Conservation (phyloP, 306 rosid species). For the Senna siamea region DNA sequence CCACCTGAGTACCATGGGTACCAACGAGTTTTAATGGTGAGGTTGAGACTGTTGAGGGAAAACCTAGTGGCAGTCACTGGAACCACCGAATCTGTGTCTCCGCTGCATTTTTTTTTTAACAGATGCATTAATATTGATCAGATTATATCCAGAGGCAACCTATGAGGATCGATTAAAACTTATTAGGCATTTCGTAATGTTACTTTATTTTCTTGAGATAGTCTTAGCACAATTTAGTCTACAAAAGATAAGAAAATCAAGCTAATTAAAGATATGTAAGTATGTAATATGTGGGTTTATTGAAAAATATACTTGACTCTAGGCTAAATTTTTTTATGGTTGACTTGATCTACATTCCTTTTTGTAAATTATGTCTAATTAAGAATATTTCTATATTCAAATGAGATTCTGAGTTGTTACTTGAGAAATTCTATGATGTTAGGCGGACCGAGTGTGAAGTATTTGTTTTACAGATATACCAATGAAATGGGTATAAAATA, state of each 20-base stretch:
- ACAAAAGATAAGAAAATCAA: no score
- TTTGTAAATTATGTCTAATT: no score
- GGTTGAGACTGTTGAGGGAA: constrained; percentile 65
- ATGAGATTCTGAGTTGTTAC: not conserved
- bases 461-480: no score
- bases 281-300: no score
- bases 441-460: not conserved
- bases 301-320: no score
- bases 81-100: constrained; percentile 76
- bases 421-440: not conserved
- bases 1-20: constrained; percentile 65
- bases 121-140: not conserved
- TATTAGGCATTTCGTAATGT: not conserved
- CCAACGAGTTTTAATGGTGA: constrained; percentile 58
- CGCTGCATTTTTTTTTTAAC: constrained; percentile 46
- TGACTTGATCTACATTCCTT: no score
- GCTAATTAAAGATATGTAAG: no score
- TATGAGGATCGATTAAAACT: not conserved
- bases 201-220: not conserved
- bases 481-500: no score
- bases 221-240: no score
- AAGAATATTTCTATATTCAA: not conserved
- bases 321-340: no score
- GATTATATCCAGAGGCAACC: not conserved
- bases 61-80: constrained; percentile 73